Evolutionary conservation across 257 asterid genomes (phyloP).

Genomic region (Marsdenia floribunda): DNA sequence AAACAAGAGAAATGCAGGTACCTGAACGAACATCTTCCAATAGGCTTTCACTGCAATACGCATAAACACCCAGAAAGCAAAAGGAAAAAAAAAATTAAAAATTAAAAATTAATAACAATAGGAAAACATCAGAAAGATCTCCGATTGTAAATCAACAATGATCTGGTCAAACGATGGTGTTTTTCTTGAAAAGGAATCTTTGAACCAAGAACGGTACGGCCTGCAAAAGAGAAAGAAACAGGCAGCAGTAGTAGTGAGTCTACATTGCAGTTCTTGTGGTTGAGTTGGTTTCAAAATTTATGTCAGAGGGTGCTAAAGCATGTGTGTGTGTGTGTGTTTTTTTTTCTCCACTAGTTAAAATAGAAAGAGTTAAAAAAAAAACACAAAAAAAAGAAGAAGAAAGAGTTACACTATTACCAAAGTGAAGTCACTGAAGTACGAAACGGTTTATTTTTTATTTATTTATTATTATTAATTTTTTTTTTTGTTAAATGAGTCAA

Average conservation of each 20-base stretch:
- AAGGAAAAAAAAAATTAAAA: too few species aligned
- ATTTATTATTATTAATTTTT: too few species aligned
- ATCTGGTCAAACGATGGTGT: background rate
- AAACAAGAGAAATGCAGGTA: background rate
- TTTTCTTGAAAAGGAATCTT: slow-evolving; percentile 5
- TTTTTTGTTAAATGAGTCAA: too few species aligned
- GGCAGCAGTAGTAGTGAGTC: too few species aligned
- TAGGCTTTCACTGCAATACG: background rate
- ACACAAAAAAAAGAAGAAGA: too few species aligned
- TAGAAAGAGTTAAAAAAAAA: too few species aligned
- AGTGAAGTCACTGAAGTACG: too few species aligned
- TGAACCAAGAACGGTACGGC: background rate
- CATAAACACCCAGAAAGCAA: background rate
- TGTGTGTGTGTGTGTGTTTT: background rate
- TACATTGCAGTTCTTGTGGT: background rate
- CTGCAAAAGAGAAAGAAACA: background rate
- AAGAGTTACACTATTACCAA: too few species aligned
- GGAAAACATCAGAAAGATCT: background rate
- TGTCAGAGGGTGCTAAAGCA: background rate
- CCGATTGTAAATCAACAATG: background rate
- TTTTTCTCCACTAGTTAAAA: too few species aligned
- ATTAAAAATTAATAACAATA: too few species aligned
- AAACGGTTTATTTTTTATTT: too few species aligned
- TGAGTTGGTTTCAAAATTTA: background rate
- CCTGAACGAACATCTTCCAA: background rate